Evolutionary conservation across 495 filamentous ascomycete species (phyloP), one percentile per base, ranked within the genome.

Genomic region (Talaromyces nanjingensis): DNA sequence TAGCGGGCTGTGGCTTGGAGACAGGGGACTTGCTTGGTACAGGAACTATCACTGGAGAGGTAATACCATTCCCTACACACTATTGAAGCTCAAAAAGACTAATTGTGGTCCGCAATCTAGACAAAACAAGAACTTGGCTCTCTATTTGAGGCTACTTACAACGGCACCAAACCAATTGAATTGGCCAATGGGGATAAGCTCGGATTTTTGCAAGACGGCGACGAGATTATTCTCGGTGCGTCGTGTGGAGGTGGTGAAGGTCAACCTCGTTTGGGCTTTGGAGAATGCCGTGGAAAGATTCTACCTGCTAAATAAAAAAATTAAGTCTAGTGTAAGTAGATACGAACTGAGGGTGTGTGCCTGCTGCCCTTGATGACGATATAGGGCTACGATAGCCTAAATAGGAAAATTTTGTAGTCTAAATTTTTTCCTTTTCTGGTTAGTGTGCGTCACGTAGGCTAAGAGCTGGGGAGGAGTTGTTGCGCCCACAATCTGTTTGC

Each of bases 11-110:
- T 25, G 69, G 69, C 3, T 22, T 73, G 0, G 62, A 27, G 3
- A 67, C 69, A 1, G 71, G 71, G 0, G 71, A 73, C 60, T 65
- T 71, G 8, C 64, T 73, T 22, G 71, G 71, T 2, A 73, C 71
- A 6, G 71, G 71, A 22, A 73, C 71, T 0, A 33, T 73, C 3
- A 65, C 70, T 4, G 68, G 68, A 14, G 49, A 39, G 14, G 70
- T 72, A 65, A 61, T 31, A 34, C 14, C 25, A 18, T 33, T 27
- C 33, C 16, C 31, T 37, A 53, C 3, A 11, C 12, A 49, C 49
- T 56, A n/a, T 1, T 4, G 0, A 56, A 29, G 53, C 53, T 27
- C 4, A 11, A 29, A 29, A 3, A 1, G 4, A 16, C 34, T 12
- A 42, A 42, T 22, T 24, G 16, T 60, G 27, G 11, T 47, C 47